Base-by-base conservation (phyloP, 1,284 basidiomycete species). In the Apiotrichum siamense region DNA sequence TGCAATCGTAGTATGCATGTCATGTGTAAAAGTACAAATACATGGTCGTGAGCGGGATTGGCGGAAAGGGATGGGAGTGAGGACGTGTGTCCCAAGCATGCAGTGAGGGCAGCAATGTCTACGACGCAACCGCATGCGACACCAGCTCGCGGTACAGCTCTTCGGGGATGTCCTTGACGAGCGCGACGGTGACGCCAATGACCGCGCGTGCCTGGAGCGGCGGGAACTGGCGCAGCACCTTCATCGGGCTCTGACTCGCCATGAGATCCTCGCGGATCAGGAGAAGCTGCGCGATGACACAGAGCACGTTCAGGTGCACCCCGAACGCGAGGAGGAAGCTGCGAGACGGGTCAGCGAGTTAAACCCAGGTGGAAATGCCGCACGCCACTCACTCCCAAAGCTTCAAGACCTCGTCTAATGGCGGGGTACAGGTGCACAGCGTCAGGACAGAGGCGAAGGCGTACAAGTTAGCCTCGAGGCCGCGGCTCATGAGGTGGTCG, bases 381-480 rank as follows among this genome's bases (percentile, higher is more conserved):
- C 9, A 12, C 11, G 26, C 9, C 1, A 67, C 73, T 55, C 50
- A 75, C 73, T 98, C 94, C 94, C 94, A 98, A 44, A 98, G 77
- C 61, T 86, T 85, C 17, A 97, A 78, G 12, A 97, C 92, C 76
- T 97, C 87, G 64, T 91, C 87, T 1, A 98, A 78, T 0, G 94
- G 94, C 2, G 93, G 93, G 15, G 94, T 97, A 65, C 93, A 96
- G 11, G 93, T 94, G 70, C 92, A 97, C 25, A 97, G 76, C 0
- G 94, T 47, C 21, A 52, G 53, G 42, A 78, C 87, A 52, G 63
- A 92, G 91, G 94, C 89, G 65, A 98, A 97, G 1, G 93, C 94
- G 71, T 97, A 97, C 31, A 98, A 83, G 69, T 97, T 92, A 6
- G 94, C 94, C n/a, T 85, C 87, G n/a, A 98, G 81, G 58, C 93